Evolutionary conservation across 176 grass and related monocot genomes (phyloP).

Genomic region (Aegilops bicornis): DNA sequence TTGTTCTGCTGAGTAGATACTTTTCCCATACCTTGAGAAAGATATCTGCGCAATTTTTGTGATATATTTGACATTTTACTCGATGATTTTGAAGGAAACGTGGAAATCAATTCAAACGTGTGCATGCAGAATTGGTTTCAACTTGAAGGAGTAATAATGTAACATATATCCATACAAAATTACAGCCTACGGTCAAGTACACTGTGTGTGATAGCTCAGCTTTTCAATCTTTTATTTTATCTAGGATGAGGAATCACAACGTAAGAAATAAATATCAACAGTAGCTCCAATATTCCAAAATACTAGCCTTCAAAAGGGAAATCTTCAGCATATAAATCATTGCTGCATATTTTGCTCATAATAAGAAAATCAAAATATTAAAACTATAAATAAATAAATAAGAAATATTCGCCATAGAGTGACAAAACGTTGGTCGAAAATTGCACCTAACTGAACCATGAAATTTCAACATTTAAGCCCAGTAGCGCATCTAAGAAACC

Average conservation of each 20-base stretch:
- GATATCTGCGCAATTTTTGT: no score
- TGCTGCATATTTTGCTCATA: neutral
- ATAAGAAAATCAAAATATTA: constrained; percentile 11
- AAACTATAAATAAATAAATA: neutral
- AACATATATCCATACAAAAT: neutral
- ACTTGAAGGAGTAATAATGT: neutral
- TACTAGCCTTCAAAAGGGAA: neutral
- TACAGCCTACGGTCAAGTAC: neutral
- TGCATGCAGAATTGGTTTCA: neutral
- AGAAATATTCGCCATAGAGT: neutral
- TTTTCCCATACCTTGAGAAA: no score
- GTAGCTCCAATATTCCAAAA: neutral
- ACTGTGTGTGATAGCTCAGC: neutral
- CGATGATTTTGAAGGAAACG: no score
- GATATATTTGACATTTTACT: no score
- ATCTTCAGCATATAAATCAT: neutral
- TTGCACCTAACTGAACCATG: neutral
- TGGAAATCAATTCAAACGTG: neutral
- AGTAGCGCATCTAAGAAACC: neutral
- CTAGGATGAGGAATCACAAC: neutral
- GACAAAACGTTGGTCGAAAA: neutral
- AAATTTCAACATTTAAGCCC: neutral
- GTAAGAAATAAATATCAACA: neutral
- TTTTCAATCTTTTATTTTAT: neutral
- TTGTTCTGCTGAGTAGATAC: neutral